Base-by-base conservation (phyloP, 345 rosid genomes). In the Mallotus nudiflorus region DNA sequence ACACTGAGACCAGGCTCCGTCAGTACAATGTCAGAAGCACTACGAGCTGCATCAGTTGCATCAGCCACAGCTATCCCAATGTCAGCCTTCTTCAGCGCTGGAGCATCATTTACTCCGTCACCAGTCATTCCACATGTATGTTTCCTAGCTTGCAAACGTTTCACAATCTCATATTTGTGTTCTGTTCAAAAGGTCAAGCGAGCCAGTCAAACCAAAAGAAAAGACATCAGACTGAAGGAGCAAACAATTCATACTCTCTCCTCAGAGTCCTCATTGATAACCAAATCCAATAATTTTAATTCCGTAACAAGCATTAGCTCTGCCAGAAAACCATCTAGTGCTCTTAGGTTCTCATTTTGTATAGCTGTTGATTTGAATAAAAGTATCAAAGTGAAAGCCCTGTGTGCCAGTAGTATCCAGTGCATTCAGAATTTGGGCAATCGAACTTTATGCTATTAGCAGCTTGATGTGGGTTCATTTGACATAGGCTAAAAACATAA, bases 1-100 rank as follows among this genome's bases (percentile, higher is more conserved):
- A 88, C 88, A 71, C 90, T 86, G 39, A 86, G 84, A 40, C 89
- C 90, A 67, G 90, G 93, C 77, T 86, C 90, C 0, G 89, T 88
- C 50, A 86, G 76, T 71, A 86, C 87, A 62, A 86, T 84, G 75
- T 86, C 91, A 0, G 93, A 88, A 78, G 93, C 93, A 71, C 88
- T 85, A 31, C 85, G 89, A 14, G 91, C 88, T n/a, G 91, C 91
- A 78, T 86, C 91, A 72, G 93, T 86, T 68, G 89, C 91, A 76
- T 85, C 94, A 15, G 88, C 91, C 65, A 89, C 91, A 33, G 89
- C 91, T 35, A 89, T 83, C 50, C 94, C 94, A 61, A 89, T 85
- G 66, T 86, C 86, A 29, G 94, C 91, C 80, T 85, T 89, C 78
- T 89, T 85, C 48, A 89, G 88, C 48, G 91, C 87, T 15, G 91